A percentile compares a stretch with the other conserved stretches of the same genome.
Evolutionary conservation across 1,284 basidiomycete genomes (phyloP).

Genomic region (Cutaneotrichosporon sp.): DNA sequence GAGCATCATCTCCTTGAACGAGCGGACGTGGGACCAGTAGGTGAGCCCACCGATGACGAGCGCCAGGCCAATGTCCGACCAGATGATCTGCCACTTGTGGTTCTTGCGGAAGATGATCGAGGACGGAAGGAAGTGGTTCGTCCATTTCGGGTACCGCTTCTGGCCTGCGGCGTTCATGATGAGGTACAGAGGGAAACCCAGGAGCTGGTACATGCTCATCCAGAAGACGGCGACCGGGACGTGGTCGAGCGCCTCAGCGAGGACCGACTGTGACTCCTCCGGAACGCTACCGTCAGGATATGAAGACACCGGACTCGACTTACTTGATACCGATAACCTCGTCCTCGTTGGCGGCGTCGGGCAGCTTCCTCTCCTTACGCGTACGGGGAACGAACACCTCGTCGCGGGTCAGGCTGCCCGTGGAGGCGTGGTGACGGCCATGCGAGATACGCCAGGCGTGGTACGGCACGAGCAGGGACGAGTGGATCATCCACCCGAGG

Average conservation of each 20-base stretch:
- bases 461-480: constrained; percentile 88
- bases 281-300: constrained; percentile 50
- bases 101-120: constrained; percentile 80
- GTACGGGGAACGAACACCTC: constrained; percentile 94
- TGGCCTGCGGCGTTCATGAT: constrained; percentile 84
- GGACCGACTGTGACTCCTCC: constrained; percentile 66
- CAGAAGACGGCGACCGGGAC: constrained; percentile 70
- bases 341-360: constrained; percentile 60
- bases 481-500: constrained; percentile 92
- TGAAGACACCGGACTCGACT: not conserved
- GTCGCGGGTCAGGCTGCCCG: constrained; percentile 89
- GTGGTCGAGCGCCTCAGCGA: constrained; percentile 85
- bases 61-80: constrained; percentile 79
- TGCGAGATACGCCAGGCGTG: constrained; percentile 98
- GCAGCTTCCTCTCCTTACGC: constrained; percentile 65
- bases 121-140: constrained; percentile 75
- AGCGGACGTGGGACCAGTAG: constrained; percentile 60
- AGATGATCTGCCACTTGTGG: constrained; percentile 71
- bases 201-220: constrained; percentile 68
- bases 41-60: constrained; percentile 63
- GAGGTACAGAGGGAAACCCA: constrained; percentile 82
- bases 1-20: constrained; percentile 72
- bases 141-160: constrained; percentile 69
- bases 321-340: constrained; percentile 56
- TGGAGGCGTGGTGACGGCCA: constrained; percentile 93